Conservation (phyloP, 148 eudicot genomes). For the Polygonum maritimum region DNA sequence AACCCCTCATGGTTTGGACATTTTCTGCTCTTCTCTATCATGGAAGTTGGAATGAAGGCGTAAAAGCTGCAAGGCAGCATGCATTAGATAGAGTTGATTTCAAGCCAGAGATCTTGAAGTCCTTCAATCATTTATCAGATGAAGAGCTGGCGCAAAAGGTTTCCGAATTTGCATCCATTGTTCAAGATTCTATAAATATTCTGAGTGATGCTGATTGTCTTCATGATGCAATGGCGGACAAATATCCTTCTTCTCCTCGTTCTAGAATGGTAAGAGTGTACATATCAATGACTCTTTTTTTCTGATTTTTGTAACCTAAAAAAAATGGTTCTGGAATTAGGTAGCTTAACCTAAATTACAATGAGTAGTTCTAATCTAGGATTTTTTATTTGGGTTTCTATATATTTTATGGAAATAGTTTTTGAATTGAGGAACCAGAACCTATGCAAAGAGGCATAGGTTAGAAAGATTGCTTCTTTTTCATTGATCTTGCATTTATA, state of each 20-base stretch:
- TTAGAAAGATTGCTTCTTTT: too few relatives aligned
- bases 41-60: conserved; percentile 54
- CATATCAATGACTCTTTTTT: not conserved
- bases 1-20: conserved; percentile 54
- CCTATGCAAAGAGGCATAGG: too few relatives aligned
- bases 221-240: conserved; percentile 38
- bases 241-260: conserved; percentile 37
- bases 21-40: conserved; percentile 65
- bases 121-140: conserved; percentile 28
- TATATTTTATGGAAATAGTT: too few relatives aligned
- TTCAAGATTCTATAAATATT: conserved; percentile 37
- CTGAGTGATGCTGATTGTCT: conserved; percentile 37
- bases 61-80: conserved; percentile 47
- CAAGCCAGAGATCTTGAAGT: conserved; percentile 51
- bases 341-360: too few relatives aligned
- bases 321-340: too few relatives aligned
- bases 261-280: conserved; percentile 45
- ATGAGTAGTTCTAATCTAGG: too few relatives aligned
- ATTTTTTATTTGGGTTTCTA: too few relatives aligned
- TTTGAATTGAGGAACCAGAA: too few relatives aligned
- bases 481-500: not conserved
- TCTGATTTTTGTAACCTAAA: not conserved
- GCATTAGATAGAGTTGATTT: conserved; percentile 23
- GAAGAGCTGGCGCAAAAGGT: conserved; percentile 57
- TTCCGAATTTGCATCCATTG: conserved; percentile 31